These are phyloP conservation scores for Melanogaster broomeanus DNA, from an alignment of 768 basidiomycete genomes.

Conservation along the genomic window DNA sequence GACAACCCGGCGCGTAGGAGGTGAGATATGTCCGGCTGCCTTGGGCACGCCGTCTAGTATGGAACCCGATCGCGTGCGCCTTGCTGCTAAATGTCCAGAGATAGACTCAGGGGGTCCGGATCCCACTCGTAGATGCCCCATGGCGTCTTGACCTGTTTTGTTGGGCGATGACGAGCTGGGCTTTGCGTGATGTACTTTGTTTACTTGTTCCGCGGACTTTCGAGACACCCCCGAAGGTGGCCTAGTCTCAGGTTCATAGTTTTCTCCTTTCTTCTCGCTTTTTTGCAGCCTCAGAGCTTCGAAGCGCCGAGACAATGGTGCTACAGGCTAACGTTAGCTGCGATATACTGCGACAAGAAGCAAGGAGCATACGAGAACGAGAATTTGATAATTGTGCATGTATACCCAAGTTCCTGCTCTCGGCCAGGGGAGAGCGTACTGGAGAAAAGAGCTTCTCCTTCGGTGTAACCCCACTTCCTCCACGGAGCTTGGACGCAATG, in stretches of 20 bases:
- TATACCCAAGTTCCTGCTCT: conserved; percentile 19
- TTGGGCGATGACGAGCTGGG: conserved; percentile 4
- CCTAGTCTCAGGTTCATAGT: not conserved
- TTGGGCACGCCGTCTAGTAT: not conserved
- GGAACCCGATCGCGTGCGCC: conserved; percentile 21
- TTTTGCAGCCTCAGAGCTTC: conserved; percentile 15
- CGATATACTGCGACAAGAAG: not conserved
- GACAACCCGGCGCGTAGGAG: conserved; percentile 12
- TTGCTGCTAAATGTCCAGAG: conserved; percentile 26
- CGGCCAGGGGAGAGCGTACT: conserved; percentile 23
- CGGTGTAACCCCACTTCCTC: conserved; percentile 20
- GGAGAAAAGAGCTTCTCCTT: conserved; percentile 25
- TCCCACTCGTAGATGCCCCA: conserved; percentile 15
- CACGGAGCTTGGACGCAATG: conserved; percentile 19
- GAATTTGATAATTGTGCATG: conserved; percentile 8
- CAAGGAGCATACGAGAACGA: conserved; percentile 21
- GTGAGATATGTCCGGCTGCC: conserved; percentile 2
- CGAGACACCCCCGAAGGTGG: conserved; percentile 7
- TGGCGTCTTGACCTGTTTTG: conserved; percentile 8
- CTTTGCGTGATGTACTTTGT: conserved; percentile 13
- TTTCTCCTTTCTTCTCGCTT: conserved; percentile 10
- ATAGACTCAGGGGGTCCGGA: conserved; percentile 26
- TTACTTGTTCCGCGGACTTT: conserved; percentile 1
- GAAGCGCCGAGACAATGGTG: conserved; percentile 8
- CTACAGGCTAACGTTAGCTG: conserved; percentile 8